Evolutionary conservation across 768 basidiomycete species (phyloP).

Genomic region (Termitomyces bulborhizus): DNA sequence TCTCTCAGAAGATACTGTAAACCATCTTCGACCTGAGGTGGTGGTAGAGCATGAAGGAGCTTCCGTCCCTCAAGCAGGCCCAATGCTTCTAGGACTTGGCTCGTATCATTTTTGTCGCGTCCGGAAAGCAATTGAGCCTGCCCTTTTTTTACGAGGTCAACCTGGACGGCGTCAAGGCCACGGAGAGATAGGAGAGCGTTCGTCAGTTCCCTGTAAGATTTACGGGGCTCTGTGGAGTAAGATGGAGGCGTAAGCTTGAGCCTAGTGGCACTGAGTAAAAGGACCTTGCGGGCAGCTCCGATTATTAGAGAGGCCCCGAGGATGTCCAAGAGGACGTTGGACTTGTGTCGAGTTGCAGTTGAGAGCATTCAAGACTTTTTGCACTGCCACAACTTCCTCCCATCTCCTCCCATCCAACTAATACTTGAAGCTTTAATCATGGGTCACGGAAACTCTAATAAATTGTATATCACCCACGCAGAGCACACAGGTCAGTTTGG

Average conservation of each 20-base stretch:
- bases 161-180: conserved; percentile 11
- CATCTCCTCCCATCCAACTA: background rate
- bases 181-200: conserved; percentile 6
- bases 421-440: conserved; percentile 28
- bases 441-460: conserved; percentile 86
- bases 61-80: conserved; percentile 35
- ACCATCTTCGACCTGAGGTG: conserved; percentile 30
- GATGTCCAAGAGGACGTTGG: conserved; percentile 33
- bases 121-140: conserved; percentile 33
- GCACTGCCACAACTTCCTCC: conserved; percentile 4
- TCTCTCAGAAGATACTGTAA: conserved; percentile 28
- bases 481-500: conserved; percentile 80
- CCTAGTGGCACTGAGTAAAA: background rate
- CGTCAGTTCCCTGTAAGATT: conserved; percentile 8
- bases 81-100: conserved; percentile 28
- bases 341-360: conserved; percentile 17
- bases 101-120: conserved; percentile 27
- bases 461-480: conserved; percentile 85
- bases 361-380: conserved; percentile 5
- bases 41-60: conserved; percentile 40
- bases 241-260: background rate
- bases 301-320: conserved; percentile 30
- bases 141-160: conserved; percentile 22
- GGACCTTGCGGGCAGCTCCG: conserved; percentile 10
- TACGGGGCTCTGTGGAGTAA: conserved; percentile 3